Base-by-base conservation (phyloP, 139 green algal species). In the Coelastrella sp. region DNA sequence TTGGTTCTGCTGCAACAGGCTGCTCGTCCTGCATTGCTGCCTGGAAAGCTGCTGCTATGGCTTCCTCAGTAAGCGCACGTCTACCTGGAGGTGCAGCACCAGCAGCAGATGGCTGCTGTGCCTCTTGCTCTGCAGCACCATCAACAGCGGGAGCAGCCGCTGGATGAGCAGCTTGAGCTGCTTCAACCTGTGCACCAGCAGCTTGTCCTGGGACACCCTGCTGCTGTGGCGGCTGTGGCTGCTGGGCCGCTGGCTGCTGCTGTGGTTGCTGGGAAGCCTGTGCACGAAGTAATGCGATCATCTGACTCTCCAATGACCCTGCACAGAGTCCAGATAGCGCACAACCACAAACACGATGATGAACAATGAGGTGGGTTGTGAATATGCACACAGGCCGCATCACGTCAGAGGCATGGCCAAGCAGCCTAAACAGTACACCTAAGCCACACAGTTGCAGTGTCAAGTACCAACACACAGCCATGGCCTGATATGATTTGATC, bases 281-380 rank as follows among this genome's bases (percentile, higher is more conserved):
- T 32, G 68, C 60, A 16, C 90, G 91, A 75, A 94, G 73, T 5
- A 93, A 56, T 0, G 75, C 32, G 14, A 92, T 47, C 54, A 94
- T 65, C 20, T 93, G 91, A 19, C 58, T 77, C 82, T 95, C 92
- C 60, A 95, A 47, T 3, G 65, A 89, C 7, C 92, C 92, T 93
- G 90, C 68, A 65, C 11, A n/a, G 58, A 5, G n/a, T 14, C 5
- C n/a, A 80, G 74, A 80, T 20, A 80, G 14, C 5, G 5, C 73
- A 20, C 58, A 73, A 56, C 20, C 14, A 89, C 66, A 80, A 60
- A 58, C 71, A 32, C 73, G 10, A 10, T 47, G 32, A 47, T 47
- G 32, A 47, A 47, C 32, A 47, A 47, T 47, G 32, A 47, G 32
- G 32, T 47, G 32, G 32, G 32, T 47, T 47, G 32, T 47, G 32